These are phyloP conservation scores for Saksenaea oblongispora DNA, from an alignment of 371 early-diverging fungal genomes.

Conservation along the genomic window DNA sequence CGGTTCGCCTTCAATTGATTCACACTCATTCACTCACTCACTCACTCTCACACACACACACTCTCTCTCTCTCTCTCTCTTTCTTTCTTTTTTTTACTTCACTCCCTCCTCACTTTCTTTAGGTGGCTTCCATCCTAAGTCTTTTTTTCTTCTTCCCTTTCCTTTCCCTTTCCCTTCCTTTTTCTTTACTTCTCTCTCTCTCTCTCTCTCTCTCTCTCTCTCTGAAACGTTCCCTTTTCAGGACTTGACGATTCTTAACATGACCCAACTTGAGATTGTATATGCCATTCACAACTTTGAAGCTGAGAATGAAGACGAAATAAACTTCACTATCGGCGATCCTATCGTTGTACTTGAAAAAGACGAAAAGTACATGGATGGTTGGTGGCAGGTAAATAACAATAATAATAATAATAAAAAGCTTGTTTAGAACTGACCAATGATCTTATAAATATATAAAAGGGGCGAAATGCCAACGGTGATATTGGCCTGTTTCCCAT, in stretches of 20 bases:
- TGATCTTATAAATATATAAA: neutral
- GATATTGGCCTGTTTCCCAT: slow-evolving; percentile 77
- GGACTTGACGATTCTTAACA: neutral
- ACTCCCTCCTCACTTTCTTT: neutral
- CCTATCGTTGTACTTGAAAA: slow-evolving; percentile 74
- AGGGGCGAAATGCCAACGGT: slow-evolving; percentile 63
- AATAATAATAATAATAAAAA: neutral
- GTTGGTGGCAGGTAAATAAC: slow-evolving; percentile 82
- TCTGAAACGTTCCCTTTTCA: slow-evolving; percentile 1
- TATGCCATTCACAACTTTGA: slow-evolving; percentile 68
- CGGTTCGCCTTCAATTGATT: too few species aligned
- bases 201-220: neutral
- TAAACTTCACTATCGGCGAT: slow-evolving; percentile 69
- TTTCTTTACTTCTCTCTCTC: neutral
- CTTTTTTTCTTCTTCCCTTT: neutral
- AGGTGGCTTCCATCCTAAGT: neutral
- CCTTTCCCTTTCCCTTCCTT: neutral
- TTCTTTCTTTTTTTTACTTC: neutral
- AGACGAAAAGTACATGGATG: slow-evolving; percentile 80
- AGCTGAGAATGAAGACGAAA: slow-evolving; percentile 80
- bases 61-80: neutral
- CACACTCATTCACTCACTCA: too few species aligned
- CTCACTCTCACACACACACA: too few species aligned
- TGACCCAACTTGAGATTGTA: slow-evolving; percentile 23
- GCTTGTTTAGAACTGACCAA: neutral